A percentile compares a stretch with the other conserved stretches of the same genome.
Conservation (phyloP, 768 basidiomycete genomes). For the Dacryopinax spathularia region DNA sequence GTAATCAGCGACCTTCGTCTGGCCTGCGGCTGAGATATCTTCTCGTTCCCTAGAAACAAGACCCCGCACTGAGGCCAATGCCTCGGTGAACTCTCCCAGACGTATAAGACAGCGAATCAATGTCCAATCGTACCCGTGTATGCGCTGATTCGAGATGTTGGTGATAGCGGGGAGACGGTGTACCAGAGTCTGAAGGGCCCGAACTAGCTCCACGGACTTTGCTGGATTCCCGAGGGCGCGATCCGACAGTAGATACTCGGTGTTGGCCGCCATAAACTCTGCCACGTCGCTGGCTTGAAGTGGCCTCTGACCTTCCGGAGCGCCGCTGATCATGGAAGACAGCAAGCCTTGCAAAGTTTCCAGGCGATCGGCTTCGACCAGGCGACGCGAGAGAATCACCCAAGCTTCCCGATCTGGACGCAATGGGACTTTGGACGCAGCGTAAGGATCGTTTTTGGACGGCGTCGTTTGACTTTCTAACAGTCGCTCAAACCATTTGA, state of each 20-base stretch:
- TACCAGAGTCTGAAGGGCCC: background rate
- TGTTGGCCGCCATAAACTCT: background rate
- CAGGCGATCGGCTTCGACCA: background rate
- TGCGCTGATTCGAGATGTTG: background rate
- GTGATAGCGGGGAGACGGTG: background rate
- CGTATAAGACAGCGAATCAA: background rate
- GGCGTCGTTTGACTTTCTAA: conserved; percentile 20
- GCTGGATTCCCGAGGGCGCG: background rate
- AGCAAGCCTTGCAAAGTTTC: background rate
- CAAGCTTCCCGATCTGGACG: conserved; percentile 8
- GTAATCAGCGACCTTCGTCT: background rate
- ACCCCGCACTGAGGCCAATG: background rate
- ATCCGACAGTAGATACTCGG: background rate
- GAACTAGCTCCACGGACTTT: background rate
- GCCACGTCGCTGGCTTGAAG: background rate
- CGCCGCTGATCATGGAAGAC: background rate
- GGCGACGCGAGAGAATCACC: background rate
- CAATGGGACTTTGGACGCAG: background rate
- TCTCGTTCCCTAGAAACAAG: background rate
- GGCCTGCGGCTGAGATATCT: background rate
- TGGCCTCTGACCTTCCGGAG: background rate
- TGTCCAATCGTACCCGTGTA: background rate
- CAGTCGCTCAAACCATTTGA: conserved; percentile 58
- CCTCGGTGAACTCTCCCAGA: background rate
- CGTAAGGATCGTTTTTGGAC: background rate